Conservation (phyloP, 257 asterid genomes). For the Capsicum rhomboideum region DNA sequence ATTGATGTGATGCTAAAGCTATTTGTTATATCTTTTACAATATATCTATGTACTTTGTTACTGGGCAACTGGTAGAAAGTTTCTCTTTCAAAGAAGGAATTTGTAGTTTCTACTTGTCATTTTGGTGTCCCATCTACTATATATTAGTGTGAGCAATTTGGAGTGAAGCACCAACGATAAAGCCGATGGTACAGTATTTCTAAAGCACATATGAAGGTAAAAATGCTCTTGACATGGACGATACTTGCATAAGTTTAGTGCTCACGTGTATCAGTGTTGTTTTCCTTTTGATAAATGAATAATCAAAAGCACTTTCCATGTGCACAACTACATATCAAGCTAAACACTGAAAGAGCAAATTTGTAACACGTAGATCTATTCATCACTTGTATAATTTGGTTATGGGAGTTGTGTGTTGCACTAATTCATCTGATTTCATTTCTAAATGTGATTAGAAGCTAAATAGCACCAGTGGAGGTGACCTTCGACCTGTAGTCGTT, state of each 20-base stretch:
- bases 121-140: background rate
- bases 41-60: background rate
- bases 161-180: background rate
- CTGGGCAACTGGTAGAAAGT: background rate
- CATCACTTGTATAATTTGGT: background rate
- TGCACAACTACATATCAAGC: background rate
- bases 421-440: background rate
- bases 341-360: too few species aligned
- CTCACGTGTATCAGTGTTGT: background rate
- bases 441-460: background rate
- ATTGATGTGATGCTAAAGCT: background rate
- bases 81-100: background rate
- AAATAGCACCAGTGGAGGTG: too few species aligned
- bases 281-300: background rate
- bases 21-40: background rate
- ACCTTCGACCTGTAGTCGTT: too few species aligned
- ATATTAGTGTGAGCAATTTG: background rate
- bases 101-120: background rate
- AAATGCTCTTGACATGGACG: too few species aligned
- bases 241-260: too few species aligned
- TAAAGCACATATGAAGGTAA: background rate
- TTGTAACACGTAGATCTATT: too few species aligned
- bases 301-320: background rate
- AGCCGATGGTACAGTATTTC: background rate
- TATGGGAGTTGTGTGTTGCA: background rate